Evolutionary conservation across 2,329 filamentous ascomycete species (phyloP).

Genomic region (Claviceps maximensis): DNA sequence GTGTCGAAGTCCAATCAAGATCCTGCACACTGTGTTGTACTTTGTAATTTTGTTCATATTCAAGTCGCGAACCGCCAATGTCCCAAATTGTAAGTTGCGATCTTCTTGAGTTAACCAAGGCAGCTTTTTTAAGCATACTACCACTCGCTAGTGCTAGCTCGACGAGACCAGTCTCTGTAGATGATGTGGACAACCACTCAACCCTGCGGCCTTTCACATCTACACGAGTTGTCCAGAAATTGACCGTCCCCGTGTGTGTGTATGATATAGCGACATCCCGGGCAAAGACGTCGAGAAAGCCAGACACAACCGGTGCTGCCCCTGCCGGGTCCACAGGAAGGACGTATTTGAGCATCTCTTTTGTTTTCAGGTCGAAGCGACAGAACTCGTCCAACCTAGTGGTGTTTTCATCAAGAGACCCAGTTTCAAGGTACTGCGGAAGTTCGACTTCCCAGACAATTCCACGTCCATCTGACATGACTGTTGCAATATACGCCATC

Average conservation of each 20-base stretch:
- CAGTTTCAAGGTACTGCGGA: slow-evolving; percentile 30
- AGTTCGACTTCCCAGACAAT: slow-evolving; percentile 68
- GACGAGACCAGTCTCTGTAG: slow-evolving; percentile 62
- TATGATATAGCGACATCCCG: slow-evolving; percentile 80
- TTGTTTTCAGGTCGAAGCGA: slow-evolving; percentile 51
- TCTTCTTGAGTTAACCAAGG: slow-evolving; percentile 60
- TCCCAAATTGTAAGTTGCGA: slow-evolving; percentile 86
- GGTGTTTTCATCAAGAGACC: slow-evolving; percentile 10
- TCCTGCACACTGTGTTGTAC: slow-evolving; percentile 66
- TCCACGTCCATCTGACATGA: slow-evolving; percentile 65
- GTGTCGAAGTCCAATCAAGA: slow-evolving; percentile 87
- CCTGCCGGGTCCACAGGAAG: slow-evolving; percentile 81
- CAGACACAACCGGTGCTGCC: slow-evolving; percentile 53
- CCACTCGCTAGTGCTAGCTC: slow-evolving; percentile 70
- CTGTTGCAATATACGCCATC: slow-evolving; percentile 62
- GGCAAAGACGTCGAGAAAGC: slow-evolving; percentile 75
- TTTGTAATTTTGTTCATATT: slow-evolving; percentile 66
- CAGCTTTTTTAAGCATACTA: slow-evolving; percentile 76
- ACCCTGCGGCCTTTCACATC: slow-evolving; percentile 45
- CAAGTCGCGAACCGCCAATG: slow-evolving; percentile 64
- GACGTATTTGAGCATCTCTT: slow-evolving; percentile 49
- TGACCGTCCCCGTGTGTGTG: slow-evolving; percentile 57
- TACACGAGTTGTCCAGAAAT: slow-evolving; percentile 75
- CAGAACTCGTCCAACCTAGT: slow-evolving; percentile 50
- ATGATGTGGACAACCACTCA: slow-evolving; percentile 73